Evolutionary conservation across 257 asterid genomes (phyloP), one percentile per base, ranked within the genome.

Genomic region (Nicotiana tomentosiformis): DNA sequence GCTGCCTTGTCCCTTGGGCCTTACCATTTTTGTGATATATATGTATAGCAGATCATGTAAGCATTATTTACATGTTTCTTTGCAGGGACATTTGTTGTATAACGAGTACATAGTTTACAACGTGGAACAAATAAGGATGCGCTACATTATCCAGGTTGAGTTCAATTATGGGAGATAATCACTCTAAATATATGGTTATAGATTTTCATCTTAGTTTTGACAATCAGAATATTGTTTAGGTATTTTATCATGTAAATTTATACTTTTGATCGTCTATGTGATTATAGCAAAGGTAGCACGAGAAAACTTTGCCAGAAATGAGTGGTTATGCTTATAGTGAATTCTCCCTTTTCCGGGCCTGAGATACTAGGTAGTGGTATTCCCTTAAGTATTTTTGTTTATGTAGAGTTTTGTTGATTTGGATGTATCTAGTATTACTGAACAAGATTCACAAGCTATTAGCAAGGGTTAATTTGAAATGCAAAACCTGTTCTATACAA

Each of bases 81-180:
- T 88, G 89, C 96, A 95, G 99, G 94, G 90, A 29, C 18, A 82
- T 80, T 83, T 94, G 89, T 68, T 89, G 77, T 94, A 95, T 91
- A 95, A 95, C 65, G 99, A 95, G 86, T 94, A 92, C 90, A 93
- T 95, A 83, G 98, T 94, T 58, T 95, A 95, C 93, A 92, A 89
- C 43, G 93, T 89, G 90, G 98, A 94, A 79, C 99, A 95, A 89
- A 94, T 94, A 76, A 88, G 90, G 85, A 94, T 94, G 98, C 97
- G 94, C 35, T 95, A 94, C 81, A 84, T 92, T 76, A 90, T 95
- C 74, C 97, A 93, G n/a, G 98, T 95, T 20, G 85, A 94, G 82
- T 94, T 95, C 92, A 93, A 86, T 61, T 94, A 82, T 91, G 85
- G 83, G 85, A 68, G 86, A 83, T 82, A 57, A 46, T 46, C 37